Conservation (phyloP, 345 rosid species). For the Chamaenerion angustifolium region DNA sequence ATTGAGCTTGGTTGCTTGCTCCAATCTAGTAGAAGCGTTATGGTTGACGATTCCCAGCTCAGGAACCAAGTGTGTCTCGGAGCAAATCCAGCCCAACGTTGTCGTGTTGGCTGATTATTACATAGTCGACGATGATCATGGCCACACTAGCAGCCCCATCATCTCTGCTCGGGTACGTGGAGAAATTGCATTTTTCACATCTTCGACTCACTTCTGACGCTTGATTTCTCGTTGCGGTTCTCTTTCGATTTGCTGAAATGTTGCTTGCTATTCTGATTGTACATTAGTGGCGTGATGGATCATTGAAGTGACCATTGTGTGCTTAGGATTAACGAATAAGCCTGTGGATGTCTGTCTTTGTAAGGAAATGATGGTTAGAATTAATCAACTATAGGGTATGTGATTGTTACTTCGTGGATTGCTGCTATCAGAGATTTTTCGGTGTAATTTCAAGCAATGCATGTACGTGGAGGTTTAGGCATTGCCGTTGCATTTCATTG, state of each 20-base stretch:
- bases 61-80: constrained; percentile 86
- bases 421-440: too few relatives aligned
- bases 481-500: too few relatives aligned
- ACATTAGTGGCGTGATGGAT: too few relatives aligned
- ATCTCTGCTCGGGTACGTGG: constrained; percentile 42
- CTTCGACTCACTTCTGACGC: not conserved
- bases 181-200: not conserved
- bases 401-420: too few relatives aligned
- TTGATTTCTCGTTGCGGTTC: too few relatives aligned
- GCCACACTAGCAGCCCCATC: constrained; percentile 21
- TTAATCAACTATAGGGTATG: too few relatives aligned
- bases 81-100: constrained; percentile 76
- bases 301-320: too few relatives aligned
- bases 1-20: not conserved
- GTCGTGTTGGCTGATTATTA: constrained; percentile 72
- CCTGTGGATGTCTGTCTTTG: too few relatives aligned
- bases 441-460: too few relatives aligned
- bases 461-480: too few relatives aligned
- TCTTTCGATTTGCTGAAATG: not conserved
- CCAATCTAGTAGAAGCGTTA: constrained; percentile 30
- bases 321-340: too few relatives aligned
- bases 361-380: too few relatives aligned
- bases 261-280: not conserved
- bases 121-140: constrained; percentile 50
- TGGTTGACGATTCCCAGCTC: constrained; percentile 72